Evolutionary conservation across 352 stramenopile species (phyloP), one percentile per base, ranked within the genome.

Genomic region (Globisporangium barbulae): DNA sequence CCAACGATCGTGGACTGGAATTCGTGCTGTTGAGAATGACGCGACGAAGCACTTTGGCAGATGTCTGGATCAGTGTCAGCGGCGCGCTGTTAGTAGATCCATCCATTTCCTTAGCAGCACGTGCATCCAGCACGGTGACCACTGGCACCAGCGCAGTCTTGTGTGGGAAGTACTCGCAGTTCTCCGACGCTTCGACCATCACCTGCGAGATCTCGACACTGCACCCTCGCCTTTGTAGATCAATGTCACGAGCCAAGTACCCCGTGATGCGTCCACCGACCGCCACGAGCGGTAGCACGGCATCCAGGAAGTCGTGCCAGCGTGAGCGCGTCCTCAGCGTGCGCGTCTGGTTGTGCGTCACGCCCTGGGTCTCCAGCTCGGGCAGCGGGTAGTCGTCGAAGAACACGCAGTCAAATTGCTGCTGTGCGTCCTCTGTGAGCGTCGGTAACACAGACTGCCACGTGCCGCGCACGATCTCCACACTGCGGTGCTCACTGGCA

Each of bases 331-430:
- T 47, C 22, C 30, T 55, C 13, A 73, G 30, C 15, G 35, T 49
- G 55, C 59, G 64, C 6, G 55, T 58, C 28, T 60, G 55, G 13
- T 64, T 65, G 17, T 65, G 49, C 33, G 69, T 75, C 50, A 63
- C 21, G 42, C 49, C 60, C 28, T 66, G 53, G 12, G 25, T 28
- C 39, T 73, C 74, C 25, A 88, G 68, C 64, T 91, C 83, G 0
- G 83, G 81, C 31, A 90, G 66, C 44, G 85, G 83, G 45, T 89
- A 93, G 65, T 93, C 85, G 64, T 93, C 85, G 61, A 93, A 93
- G 65, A 92, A 93, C 30, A 92, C 72, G 64, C 85, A 92, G 68
- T 93, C 81, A 30, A 90, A 93, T 22, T 72, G 52, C 45, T 61
- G 19, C 8, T 25, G 15, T 5, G 0, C n/a, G 3, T 49, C 17